Conservation (phyloP, 352 stramenopile species). For the Pythium phragmiticola region DNA sequence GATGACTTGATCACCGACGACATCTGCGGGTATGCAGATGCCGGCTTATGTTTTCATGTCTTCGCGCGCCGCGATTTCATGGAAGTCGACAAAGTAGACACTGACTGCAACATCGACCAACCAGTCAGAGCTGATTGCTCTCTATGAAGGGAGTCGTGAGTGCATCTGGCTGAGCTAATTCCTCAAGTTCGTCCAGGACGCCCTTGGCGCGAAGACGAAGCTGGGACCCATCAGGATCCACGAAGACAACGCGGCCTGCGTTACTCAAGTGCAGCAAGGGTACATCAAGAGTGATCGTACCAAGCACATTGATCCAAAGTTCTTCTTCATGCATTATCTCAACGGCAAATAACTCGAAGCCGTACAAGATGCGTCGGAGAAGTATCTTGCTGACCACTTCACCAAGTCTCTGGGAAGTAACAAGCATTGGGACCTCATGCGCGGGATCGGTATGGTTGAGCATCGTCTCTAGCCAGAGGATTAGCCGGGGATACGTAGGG, state of each 20-base stretch:
- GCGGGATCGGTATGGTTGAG: conserved; percentile 17
- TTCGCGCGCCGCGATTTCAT: conserved; percentile 17
- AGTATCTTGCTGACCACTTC: conserved; percentile 23
- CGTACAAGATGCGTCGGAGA: conserved; percentile 15
- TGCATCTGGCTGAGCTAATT: conserved; percentile 22
- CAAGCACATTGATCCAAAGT: conserved; percentile 30
- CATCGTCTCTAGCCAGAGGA: neutral
- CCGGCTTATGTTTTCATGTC: conserved; percentile 28
- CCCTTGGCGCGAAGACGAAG: conserved; percentile 2
- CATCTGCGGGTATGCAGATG: conserved; percentile 21
- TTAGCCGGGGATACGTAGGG: too few relatives aligned
- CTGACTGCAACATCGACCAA: conserved; percentile 24
- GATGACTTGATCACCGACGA: conserved; percentile 21
- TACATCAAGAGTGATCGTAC: conserved; percentile 29
- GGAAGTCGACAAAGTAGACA: conserved; percentile 21
- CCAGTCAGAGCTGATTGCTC: conserved; percentile 19
- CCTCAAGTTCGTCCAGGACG: conserved; percentile 17
- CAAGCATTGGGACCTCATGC: conserved; percentile 25
- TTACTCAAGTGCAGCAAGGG: conserved; percentile 20
- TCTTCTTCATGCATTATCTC: conserved; percentile 31
- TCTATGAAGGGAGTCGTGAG: conserved; percentile 24
- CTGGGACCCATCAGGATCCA: conserved; percentile 11
- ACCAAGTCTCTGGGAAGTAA: conserved; percentile 27
- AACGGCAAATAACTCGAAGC: conserved; percentile 22
- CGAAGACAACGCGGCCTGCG: conserved; percentile 23